phyloP scores from a whole-genome alignment of 768 basidiomycete genomes.

The Chlorophyllum brunneum region DNA sequence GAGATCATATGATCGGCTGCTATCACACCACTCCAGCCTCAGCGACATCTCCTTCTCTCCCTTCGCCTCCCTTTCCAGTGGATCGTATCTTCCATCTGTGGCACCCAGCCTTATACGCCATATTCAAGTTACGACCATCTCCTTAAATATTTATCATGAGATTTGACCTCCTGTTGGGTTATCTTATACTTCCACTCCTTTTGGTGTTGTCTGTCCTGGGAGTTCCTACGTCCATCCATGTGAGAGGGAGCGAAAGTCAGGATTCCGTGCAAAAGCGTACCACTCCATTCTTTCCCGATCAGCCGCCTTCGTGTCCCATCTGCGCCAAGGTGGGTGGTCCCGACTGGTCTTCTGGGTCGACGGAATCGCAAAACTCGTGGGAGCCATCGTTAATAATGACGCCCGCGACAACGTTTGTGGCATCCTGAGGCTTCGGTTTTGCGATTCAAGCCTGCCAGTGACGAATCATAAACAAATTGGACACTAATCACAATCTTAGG shows the following conservation, averaged over 20 bases:
- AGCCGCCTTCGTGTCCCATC: constrained; percentile 55
- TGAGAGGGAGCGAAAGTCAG: not conserved
- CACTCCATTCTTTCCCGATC: constrained; percentile 47
- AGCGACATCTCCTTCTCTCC: too few relatives aligned
- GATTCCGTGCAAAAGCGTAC: constrained; percentile 21
- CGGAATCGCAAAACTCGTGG: not conserved
- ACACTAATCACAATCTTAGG: constrained; percentile 22
- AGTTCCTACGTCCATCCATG: not conserved
- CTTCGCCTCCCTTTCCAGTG: not conserved
- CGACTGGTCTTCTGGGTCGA: not conserved
- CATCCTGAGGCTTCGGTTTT: too few relatives aligned
- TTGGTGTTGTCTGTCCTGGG: constrained; percentile 2
- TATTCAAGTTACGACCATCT: not conserved
- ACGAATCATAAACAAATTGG: too few relatives aligned
- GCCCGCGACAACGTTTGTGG: not conserved
- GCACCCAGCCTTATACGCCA: not conserved
- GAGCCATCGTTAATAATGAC: not conserved
- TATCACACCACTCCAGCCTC: too few relatives aligned
- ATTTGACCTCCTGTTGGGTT: not conserved
- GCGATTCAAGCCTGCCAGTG: not conserved
- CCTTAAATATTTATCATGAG: constrained; percentile 4
- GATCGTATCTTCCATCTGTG: not conserved
- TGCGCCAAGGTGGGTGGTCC: constrained; percentile 39
- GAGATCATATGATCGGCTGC: too few relatives aligned
- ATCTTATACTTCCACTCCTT: not conserved